Evolutionary conservation across 2,329 filamentous ascomycete genomes (phyloP), one percentile per base, ranked within the genome.

Genomic region (Pyrenochaeta sp.): DNA sequence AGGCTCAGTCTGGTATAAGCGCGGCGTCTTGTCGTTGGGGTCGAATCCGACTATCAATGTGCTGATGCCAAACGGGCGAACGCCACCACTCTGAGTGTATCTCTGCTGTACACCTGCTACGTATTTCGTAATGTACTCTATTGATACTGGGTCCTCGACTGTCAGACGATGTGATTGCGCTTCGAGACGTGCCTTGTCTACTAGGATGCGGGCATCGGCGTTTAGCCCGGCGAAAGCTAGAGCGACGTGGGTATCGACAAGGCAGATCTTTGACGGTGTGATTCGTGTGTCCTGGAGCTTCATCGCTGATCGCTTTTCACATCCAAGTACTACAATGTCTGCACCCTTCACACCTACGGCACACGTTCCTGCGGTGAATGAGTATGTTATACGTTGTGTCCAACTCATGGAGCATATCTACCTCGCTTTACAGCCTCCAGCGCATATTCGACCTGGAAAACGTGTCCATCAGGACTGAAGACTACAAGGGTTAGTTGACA

Each of bases 71-170:
- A 99, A 99, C n/a, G 95, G 95, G 74, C 95, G 86, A 52, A 99
- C 95, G 86, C 95, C 95, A 83, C 95, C 95, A 75, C 93, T 96
- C 85, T 99, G 95, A 47, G 95, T 99, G 85, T 99, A 99, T 80
- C 93, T 89, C 85, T 99, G 95, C 85, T 99, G 95, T 69, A 99
- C 95, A 56, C 94, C 92, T 52, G 95, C 95, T 64, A 99, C 91
- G 75, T 98, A 97, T 84, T 99, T 98, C 74, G 95, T 98, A 77
- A 99, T 97, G 85, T 99, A 99, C 83, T 99, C 95, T 80, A 99
- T 96, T 62, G 92, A 94, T 67, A 96, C 92, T 54, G 95, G 94
- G 78, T 99, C 96, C 79, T 99, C 95, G 58, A 99, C 93, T 4
- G 95, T 98, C 72, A 99, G 85, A 65, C 95, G 91, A 83, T 99